Evolutionary conservation across 2,329 filamentous ascomycete genomes (phyloP), one percentile per base, ranked within the genome.

Genomic region (Coleophoma crateriformis): DNA sequence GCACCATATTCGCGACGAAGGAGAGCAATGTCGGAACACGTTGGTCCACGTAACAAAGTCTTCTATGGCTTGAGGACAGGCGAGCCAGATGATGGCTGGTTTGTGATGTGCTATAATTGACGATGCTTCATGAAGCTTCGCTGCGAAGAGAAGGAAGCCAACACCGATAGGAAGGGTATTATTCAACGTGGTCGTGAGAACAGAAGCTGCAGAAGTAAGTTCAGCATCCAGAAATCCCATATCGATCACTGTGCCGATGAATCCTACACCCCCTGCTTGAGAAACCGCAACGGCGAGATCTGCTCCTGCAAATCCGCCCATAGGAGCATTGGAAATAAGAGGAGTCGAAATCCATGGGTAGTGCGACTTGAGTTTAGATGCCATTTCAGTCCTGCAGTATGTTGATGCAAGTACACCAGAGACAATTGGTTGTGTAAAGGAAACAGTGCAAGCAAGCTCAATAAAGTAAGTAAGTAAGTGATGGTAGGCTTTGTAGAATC

Each of bases 251-350:
- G 27, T 41, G 17, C 67, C 71, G 45, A 73, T 67, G 55, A 73
- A 73, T 10, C 71, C 77, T 2, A 76, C 52, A 1, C 73, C 74
- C 2, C 75, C 75, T 20, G 78, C 77, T 57, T 67, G 67, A 1
- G 77, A 81, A 14, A 87, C 74, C 38, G 80, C 76, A 22, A 81
- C 70, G 1, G 83, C 81, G 4, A 88, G 72, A 1, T 65, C 55
- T 62, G 72, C 52, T 65, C 76, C 58, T 67, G 72, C 57, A 76
- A 87, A 78, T 38, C 81, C 71, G 42, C 81, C 77, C 85, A 89
- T 88, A 0, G 85, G 85, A 1, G 82, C 84, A 33, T 73, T 71
- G 42, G 77, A 71, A 20, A 88, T 72, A 15, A 86, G 64, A 6
- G 82, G 83, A 3, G 67, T 58, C 38, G 71, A 63, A 5, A 72